These are phyloP conservation scores for Salix purpurea DNA, from an alignment of 345 rosid species.

Conservation along the genomic window DNA sequence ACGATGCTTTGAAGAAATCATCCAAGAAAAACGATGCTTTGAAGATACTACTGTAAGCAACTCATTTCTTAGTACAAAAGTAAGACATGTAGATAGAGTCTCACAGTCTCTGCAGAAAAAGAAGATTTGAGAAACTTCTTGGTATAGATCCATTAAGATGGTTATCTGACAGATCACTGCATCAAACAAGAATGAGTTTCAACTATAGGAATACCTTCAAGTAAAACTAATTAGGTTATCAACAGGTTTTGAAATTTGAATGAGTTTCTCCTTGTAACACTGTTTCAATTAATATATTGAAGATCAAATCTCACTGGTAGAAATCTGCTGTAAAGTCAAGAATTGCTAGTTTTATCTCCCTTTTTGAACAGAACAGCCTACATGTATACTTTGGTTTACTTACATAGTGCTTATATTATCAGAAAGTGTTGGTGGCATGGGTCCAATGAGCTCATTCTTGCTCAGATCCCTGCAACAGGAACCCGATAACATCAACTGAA, in stretches of 20 bases:
- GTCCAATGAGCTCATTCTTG: conserved; percentile 58
- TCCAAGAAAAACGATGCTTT: no score
- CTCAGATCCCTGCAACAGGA: conserved; percentile 69
- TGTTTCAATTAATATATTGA: not conserved
- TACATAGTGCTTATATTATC: conserved; percentile 66
- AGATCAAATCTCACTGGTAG: no score
- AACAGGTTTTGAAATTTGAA: not conserved
- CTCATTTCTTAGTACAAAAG: not conserved
- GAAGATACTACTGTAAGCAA: no score
- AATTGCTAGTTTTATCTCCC: no score
- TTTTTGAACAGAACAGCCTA: no score
- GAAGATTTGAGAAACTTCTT: conserved; percentile 57
- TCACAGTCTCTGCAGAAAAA: conserved; percentile 78
- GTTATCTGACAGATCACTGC: conserved; percentile 73
- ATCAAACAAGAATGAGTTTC: conserved; percentile 20
- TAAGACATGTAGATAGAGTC: conserved; percentile 17
- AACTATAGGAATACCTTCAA: not conserved
- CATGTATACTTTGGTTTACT: conserved; percentile 3
- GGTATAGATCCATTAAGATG: conserved; percentile 66
- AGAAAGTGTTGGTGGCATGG: conserved; percentile 63
- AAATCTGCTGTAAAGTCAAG: no score
- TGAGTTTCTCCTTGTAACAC: not conserved
- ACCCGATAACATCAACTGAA: conserved; percentile 9
- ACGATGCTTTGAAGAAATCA: no score
- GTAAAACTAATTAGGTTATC: not conserved